Evolutionary conservation across 371 early-diverging fungal species (phyloP), one percentile per base, ranked within the genome.

Genomic region (Quaeritorhiza haematococci): DNA sequence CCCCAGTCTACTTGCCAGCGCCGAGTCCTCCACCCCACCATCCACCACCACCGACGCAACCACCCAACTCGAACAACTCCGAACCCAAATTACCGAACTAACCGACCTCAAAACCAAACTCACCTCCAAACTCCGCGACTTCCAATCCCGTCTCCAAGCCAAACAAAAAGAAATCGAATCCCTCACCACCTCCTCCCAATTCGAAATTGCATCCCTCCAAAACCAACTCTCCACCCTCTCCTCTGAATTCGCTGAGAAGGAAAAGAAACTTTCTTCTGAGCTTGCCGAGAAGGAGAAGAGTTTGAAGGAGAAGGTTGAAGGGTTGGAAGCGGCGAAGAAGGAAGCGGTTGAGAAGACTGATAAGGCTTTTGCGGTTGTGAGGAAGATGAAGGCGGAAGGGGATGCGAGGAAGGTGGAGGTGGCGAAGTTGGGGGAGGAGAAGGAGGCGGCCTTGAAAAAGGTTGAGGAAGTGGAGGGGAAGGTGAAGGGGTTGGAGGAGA

Each of bases 251-350:
- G 19, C 38, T 19, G 38, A 38, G 38, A 38, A 38, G 38, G 19
- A 38, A 38, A 38, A 48, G 48, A 48, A 26, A 38, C 48, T 13
- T 13, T 48, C 19, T 48, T 38, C 13, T 13, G 19, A 21, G 13
- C 48, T 48, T n/a, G n/a, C n/a, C n/a, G 24, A 15, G 24, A 48
- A 38, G 15, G 38, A 13, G 48, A 26, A 21, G 38, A 48, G 19
- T 48, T 38, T 50, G 55, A 35, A 52, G 48, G 53, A 35, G 19
- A 52, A 21, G 38, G 43, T 55, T 55, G 56, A 48, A 55, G 26
- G 34, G 23, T 10, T 56, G 13, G 26, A 8, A 51, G 15, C 30
- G 8, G 52, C 38, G 28, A 46, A 46, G 51, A 15, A 32, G 38
- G 51, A 51, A 55, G 13, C 7, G 54, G 13, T 56, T 48, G 23